These are phyloP conservation scores for Gossypium stocksii DNA, from an alignment of 345 rosid species.

Conservation along the genomic window DNA sequence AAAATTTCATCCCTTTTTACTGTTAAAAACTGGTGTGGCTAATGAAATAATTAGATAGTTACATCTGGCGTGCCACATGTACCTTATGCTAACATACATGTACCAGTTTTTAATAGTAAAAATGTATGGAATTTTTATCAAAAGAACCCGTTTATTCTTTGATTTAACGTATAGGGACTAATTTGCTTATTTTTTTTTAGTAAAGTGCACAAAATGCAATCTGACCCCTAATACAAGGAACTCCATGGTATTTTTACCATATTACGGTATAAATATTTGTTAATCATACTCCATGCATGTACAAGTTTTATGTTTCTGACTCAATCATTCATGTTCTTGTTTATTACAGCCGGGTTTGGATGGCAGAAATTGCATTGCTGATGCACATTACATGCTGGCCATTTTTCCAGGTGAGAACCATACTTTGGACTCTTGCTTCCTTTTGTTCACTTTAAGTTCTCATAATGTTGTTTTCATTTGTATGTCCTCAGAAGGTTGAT, in stretches of 20 bases:
- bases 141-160: too few species aligned
- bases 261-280: not conserved
- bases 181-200: not conserved
- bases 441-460: not conserved
- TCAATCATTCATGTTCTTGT: conserved; percentile 21
- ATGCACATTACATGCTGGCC: conserved; percentile 92
- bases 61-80: too few species aligned
- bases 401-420: conserved; percentile 64
- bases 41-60: too few species aligned
- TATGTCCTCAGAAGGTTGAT: conserved; percentile 61
- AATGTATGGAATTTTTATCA: too few species aligned
- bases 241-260: not conserved
- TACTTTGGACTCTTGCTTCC: conserved; percentile 7
- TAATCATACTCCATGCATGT: not conserved
- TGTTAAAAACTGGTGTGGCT: too few species aligned
- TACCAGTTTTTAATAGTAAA: too few species aligned
- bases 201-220: not conserved
- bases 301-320: not conserved
- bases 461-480: conserved; percentile 19
- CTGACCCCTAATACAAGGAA: too few species aligned
- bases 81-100: too few species aligned
- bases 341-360: conserved; percentile 79
- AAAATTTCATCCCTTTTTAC: too few species aligned
- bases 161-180: too few species aligned
- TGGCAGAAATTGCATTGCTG: conserved; percentile 85